phyloP scores from a whole-genome alignment of 306 rosid species.

The Quercus glauca region DNA sequence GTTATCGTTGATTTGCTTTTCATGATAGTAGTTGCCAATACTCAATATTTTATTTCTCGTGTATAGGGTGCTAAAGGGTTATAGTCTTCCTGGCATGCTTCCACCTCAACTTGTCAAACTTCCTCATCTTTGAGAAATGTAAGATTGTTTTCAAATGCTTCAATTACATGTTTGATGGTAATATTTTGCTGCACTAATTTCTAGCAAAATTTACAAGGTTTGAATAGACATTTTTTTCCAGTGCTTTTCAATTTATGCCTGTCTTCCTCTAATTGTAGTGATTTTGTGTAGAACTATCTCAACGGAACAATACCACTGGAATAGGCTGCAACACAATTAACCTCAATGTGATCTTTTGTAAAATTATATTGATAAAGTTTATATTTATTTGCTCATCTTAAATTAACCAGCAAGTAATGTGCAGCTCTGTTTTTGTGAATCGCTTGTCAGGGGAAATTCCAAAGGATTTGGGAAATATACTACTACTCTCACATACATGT shows the following conservation, averaged over 20 bases:
- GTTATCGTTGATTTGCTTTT: neutral
- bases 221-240: neutral
- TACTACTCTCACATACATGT: conserved; percentile 59
- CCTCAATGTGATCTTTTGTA: conserved; percentile 49
- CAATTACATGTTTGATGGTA: neutral
- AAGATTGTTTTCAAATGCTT: conserved; percentile 31
- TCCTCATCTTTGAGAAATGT: conserved; percentile 67
- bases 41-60: conserved; percentile 1
- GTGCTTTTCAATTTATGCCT: conserved; percentile 5
- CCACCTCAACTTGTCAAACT: conserved; percentile 79
- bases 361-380: conserved; percentile 5
- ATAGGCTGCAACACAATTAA: conserved; percentile 58
- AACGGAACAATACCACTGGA: conserved; percentile 68
- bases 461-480: conserved; percentile 56
- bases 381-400: conserved; percentile 16
- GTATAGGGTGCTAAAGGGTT: conserved; percentile 47
- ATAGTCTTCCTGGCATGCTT: conserved; percentile 68
- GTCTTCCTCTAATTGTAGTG: conserved; percentile 12
- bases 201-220: conserved; percentile 7
- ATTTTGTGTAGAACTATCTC: conserved; percentile 53
- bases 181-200: neutral
- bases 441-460: conserved; percentile 84
- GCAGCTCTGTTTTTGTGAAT: conserved; percentile 76
- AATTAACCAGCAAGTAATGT: conserved; percentile 28
- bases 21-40: conserved; percentile 4